Percentiles rank a stretch among this genome's conserved stretches.
Evolutionary conservation across 495 filamentous ascomycete species (phyloP).

Genomic region (Cercophora samala): DNA sequence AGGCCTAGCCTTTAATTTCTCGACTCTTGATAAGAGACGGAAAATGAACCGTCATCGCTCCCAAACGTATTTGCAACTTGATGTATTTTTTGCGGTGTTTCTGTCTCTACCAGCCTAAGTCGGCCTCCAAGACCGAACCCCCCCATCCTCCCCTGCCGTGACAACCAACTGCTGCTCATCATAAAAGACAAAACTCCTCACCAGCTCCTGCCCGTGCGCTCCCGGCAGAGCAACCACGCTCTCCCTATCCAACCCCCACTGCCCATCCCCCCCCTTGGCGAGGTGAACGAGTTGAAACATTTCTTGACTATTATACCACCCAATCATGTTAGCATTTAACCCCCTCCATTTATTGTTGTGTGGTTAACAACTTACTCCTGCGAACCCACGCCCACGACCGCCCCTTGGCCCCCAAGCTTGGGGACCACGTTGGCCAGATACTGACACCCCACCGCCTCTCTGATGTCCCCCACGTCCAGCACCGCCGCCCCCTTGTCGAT

Average conservation of each 20-base stretch:
- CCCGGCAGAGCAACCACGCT: slow-evolving; percentile 63
- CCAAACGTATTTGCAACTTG: slow-evolving; percentile 2
- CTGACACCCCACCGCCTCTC: slow-evolving; percentile 67
- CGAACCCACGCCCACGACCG: slow-evolving; percentile 59
- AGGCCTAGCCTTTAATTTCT: slow-evolving; percentile 29
- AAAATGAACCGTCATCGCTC: background rate
- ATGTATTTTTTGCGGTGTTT: background rate
- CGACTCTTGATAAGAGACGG: background rate
- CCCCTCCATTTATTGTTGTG: background rate
- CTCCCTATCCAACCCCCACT: slow-evolving; percentile 61
- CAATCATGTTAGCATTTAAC: slow-evolving; percentile 1
- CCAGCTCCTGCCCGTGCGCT: slow-evolving; percentile 80
- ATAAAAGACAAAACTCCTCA: slow-evolving; percentile 72
- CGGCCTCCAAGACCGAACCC: slow-evolving; percentile 61
- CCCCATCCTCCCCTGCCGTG: slow-evolving; percentile 76
- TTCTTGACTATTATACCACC: slow-evolving; percentile 48
- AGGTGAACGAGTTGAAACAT: slow-evolving; percentile 67
- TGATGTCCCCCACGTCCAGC: slow-evolving; percentile 70
- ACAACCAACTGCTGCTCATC: slow-evolving; percentile 68
- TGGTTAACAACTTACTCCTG: slow-evolving; percentile 52
- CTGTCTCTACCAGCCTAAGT: slow-evolving; percentile 17
- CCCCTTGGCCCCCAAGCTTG: slow-evolving; percentile 50
- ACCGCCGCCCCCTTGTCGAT: slow-evolving; percentile 55
- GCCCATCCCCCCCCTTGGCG: slow-evolving; percentile 44
- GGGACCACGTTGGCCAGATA: slow-evolving; percentile 73